Conservation (phyloP, 1,139 yeast genomes). For the Taphrina communis region DNA sequence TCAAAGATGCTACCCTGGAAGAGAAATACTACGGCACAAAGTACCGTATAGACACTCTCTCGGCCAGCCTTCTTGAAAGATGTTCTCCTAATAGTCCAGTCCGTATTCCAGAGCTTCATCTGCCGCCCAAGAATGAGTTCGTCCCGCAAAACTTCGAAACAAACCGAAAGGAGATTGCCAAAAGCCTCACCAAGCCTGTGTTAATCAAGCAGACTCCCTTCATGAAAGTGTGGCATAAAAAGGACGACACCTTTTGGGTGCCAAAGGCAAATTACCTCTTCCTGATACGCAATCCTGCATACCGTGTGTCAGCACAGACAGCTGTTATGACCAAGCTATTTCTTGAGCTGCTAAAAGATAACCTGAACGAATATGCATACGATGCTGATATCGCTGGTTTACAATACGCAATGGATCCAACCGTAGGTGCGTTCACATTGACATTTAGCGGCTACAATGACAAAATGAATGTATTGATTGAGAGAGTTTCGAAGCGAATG, state of each 20-base stretch:
- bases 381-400: conserved; percentile 86
- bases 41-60: conserved; percentile 61
- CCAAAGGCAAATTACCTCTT: conserved; percentile 81
- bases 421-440: conserved; percentile 73
- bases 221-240: conserved; percentile 79
- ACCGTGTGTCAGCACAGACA: conserved; percentile 63
- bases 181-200: conserved; percentile 57
- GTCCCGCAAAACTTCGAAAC: conserved; percentile 79
- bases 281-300: conserved; percentile 63
- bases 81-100: conserved; percentile 52
- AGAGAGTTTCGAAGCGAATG: conserved; percentile 64
- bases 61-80: conserved; percentile 53
- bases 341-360: conserved; percentile 74
- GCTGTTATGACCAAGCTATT: conserved; percentile 66
- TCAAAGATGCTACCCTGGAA: conserved; percentile 53
- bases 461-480: conserved; percentile 68
- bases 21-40: conserved; percentile 95
- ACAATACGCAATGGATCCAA: conserved; percentile 61
- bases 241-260: conserved; percentile 85
- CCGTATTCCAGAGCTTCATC: conserved; percentile 57
- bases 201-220: conserved; percentile 56
- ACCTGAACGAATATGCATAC: conserved; percentile 75
- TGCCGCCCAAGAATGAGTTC: conserved; percentile 77
- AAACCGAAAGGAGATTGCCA: conserved; percentile 54
- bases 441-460: conserved; percentile 82